A percentile compares a stretch with the other conserved stretches of the same genome.
Conservation (phyloP, 495 filamentous ascomycete genomes). For the Letharia lupina region DNA sequence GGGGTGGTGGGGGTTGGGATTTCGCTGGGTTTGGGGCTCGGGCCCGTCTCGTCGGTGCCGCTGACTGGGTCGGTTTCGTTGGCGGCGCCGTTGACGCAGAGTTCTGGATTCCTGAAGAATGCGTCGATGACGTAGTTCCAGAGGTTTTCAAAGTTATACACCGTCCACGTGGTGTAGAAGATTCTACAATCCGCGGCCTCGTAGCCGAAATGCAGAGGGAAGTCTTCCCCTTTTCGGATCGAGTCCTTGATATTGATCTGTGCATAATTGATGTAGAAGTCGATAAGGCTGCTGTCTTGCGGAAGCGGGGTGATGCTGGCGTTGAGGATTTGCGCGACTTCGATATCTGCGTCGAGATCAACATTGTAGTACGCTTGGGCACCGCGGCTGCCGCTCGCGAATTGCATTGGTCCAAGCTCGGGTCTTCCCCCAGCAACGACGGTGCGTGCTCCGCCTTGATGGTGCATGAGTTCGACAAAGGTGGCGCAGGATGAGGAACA, state of each 20-base stretch:
- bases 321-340: constrained; percentile 24
- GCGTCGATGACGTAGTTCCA: constrained; percentile 39
- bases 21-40: not conserved
- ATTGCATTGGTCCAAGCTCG: constrained; percentile 37
- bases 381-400: constrained; percentile 33
- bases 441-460: constrained; percentile 40
- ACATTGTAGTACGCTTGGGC: constrained; percentile 22
- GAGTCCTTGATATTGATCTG: constrained; percentile 37
- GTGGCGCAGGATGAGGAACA: constrained; percentile 45
- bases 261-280: constrained; percentile 29
- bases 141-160: constrained; percentile 33
- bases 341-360: constrained; percentile 30
- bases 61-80: constrained; percentile 7
- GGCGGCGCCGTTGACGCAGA: constrained; percentile 22
- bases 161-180: constrained; percentile 43
- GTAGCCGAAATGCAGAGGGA: constrained; percentile 46
- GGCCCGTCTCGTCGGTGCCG: constrained; percentile 1
- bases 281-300: constrained; percentile 24
- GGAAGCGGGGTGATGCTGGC: constrained; percentile 21
- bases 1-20: constrained; percentile 11
- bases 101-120: constrained; percentile 21
- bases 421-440: constrained; percentile 44
- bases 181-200: constrained; percentile 47
- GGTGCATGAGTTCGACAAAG: constrained; percentile 47
- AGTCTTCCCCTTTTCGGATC: constrained; percentile 29